Evolutionary conservation across 1,139 yeast genomes (phyloP), one percentile per base, ranked within the genome.

Genomic region (Pichia norvegensis): DNA sequence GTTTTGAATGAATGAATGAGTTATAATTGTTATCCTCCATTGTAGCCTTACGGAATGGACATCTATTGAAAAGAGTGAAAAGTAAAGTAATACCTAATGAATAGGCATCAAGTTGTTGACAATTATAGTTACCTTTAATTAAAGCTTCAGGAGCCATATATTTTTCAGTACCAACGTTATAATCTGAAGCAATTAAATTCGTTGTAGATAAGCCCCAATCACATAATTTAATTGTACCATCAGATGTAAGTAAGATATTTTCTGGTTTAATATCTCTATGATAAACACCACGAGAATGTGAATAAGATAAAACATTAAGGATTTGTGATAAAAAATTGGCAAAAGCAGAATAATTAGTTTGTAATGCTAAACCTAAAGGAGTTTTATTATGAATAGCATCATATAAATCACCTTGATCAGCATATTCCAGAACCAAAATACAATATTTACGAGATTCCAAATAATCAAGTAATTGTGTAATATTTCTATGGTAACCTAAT

Each of bases 101-200:
- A 96, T 96, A 88, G 29, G 83, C 71, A 62, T 88, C 97, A 39
- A 90, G 85, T 63, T 47, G 67, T 55, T 25, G 75, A 8, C 85
- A 76, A 41, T 75, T 66, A 7, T 92, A 81, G 62, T 69, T 57
- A 67, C 74, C 33, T 59, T 68, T 50, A 56, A 60, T 68, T 22
- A 84, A 67, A 58, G 92, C 74, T 64, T 76, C 81, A 1, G 81
- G 81, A 0, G 81, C 77, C 79, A 76, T 74, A 55, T 74, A 76
- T 57, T 73, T 74, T 53, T 75, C 79, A 8, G 79, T 74, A 36
- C 81, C 81, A 38, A 76, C 76, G 52, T 72, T 69, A 56, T 72
- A 74, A 49, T 74, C 78, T 36, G 59, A 53, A 51, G 66, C 70
- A 41, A 58, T 56, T 39, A 67, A 52, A 19, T 54, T 52, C 42